Base-by-base conservation (phyloP, 495 filamentous ascomycete genomes). In the Cercophora samala region DNA sequence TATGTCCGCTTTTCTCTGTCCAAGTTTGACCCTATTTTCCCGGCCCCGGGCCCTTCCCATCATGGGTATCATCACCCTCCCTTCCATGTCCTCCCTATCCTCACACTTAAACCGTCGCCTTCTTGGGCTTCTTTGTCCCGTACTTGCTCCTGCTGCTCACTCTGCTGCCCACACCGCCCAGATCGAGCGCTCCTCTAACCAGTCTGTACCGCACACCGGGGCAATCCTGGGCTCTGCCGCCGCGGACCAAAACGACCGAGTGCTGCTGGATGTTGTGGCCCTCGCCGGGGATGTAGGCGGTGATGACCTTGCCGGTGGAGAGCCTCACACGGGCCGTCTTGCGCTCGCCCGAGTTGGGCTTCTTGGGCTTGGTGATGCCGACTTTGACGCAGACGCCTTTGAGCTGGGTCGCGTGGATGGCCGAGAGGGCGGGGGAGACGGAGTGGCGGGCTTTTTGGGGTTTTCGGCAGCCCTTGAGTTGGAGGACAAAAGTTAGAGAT, bases 261-360 rank as follows among this genome's bases (percentile, higher is more conserved):
- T 99, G 95, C 86, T 98, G 95, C 83, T 97, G 94, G 69, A 97
- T 92, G 82, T 98, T 99, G 82, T 99, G 95, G 37, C 95, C 94
- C 86, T 98, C 92, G 69, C 95, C 96, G 21, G 92, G 91, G 72
- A 99, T 99, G 84, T 96, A 97, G 65, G 88, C 88, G 64, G 90
- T 96, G 67, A 99, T 83, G 64, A 93, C 83, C 75, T 88, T 91
- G 69, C 95, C 96, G 72, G 86, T 92, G 69, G 91, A 95, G 78
- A 99, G 82, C 66, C 93, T 80, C 18, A 99, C 89, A 77, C 93
- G 89, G 1, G 93, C 93, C 24, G 89, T 91, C 83, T 99, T 99
- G 58, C 95, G 80, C 80, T 97, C 92, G 32, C 91, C 96, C 19
- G 95, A 99, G 77, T 99, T 99, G 56, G 95, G 95, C 80, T 99